Percentiles rank a stretch among this genome's conserved stretches.
Evolutionary conservation across 148 eudicot species (phyloP).

Genomic region (Dianthus caryophyllus): DNA sequence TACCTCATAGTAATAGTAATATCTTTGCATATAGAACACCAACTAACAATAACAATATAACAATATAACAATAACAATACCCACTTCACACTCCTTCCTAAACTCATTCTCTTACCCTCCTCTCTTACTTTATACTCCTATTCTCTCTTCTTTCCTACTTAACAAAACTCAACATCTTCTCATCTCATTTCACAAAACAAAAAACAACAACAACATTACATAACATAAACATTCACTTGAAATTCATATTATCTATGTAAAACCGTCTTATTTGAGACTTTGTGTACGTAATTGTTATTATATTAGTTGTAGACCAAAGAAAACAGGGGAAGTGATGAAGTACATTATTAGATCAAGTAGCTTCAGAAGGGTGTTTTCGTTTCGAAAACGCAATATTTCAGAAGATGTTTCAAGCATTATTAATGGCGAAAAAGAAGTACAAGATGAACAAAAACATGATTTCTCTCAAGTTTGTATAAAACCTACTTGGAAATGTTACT

Average conservation of each 20-base stretch:
- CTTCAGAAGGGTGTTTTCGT: constrained; percentile 63
- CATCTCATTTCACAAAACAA: neutral
- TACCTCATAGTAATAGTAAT: too few relatives aligned
- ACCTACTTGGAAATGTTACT: constrained; percentile 86
- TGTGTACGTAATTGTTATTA: too few relatives aligned
- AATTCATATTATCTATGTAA: constrained; percentile 3
- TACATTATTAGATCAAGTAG: constrained; percentile 69
- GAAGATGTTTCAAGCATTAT: constrained; percentile 29
- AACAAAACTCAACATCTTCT: too few relatives aligned
- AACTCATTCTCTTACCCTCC: neutral
- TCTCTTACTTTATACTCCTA: constrained; percentile 1
- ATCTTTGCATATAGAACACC: constrained; percentile 19
- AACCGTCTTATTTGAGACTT: too few relatives aligned
- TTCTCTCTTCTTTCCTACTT: too few relatives aligned
- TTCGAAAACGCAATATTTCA: constrained; percentile 35
- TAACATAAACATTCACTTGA: neutral
- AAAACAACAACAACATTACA: neutral
- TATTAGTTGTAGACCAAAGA: too few relatives aligned
- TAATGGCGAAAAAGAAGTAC: neutral
- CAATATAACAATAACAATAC: too few relatives aligned
- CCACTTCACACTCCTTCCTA: constrained; percentile 27
- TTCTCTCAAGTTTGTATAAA: constrained; percentile 25
- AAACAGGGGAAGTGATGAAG: constrained; percentile 37
- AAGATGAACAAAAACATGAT: constrained; percentile 12
- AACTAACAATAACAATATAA: constrained; percentile 27